Evolutionary conservation across 2,329 filamentous ascomycete species (phyloP).

Genomic region (Exophiala oligosperma): DNA sequence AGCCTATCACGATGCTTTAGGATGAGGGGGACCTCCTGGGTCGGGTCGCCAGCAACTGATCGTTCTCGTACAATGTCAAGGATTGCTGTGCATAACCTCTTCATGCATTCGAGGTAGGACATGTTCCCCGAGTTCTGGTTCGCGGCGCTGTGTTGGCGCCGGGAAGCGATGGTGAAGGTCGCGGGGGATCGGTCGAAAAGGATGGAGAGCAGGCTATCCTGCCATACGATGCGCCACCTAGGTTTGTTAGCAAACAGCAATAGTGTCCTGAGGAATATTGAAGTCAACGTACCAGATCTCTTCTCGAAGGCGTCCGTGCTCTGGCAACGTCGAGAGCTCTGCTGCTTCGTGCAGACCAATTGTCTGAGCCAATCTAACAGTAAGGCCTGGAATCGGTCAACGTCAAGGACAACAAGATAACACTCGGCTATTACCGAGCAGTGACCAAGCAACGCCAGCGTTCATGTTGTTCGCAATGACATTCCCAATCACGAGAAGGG

Average conservation of each 20-base stretch:
- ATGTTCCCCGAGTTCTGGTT: background rate
- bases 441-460: constrained; percentile 61
- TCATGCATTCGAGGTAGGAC: background rate
- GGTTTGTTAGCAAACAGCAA: constrained; percentile 37
- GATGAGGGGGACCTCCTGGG: background rate
- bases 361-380: constrained; percentile 36
- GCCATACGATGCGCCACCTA: constrained; percentile 38
- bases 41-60: background rate
- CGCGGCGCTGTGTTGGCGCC: background rate
- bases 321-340: background rate
- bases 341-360: constrained; percentile 33
- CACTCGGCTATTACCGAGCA: constrained; percentile 45
- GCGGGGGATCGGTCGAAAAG: constrained; percentile 38
- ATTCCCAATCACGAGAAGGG: constrained; percentile 60
- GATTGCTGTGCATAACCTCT: background rate
- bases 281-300: constrained; percentile 58
- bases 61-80: background rate
- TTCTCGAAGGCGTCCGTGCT: constrained; percentile 55
- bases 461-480: constrained; percentile 64
- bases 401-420: constrained; percentile 29
- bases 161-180: constrained; percentile 26
- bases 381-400: constrained; percentile 31
- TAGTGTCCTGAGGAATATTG: constrained; percentile 49
- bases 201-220: constrained; percentile 37
- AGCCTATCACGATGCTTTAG: background rate